These are phyloP conservation scores for Lepidium africanum DNA, from an alignment of 345 rosid genomes.

Conservation along the genomic window DNA sequence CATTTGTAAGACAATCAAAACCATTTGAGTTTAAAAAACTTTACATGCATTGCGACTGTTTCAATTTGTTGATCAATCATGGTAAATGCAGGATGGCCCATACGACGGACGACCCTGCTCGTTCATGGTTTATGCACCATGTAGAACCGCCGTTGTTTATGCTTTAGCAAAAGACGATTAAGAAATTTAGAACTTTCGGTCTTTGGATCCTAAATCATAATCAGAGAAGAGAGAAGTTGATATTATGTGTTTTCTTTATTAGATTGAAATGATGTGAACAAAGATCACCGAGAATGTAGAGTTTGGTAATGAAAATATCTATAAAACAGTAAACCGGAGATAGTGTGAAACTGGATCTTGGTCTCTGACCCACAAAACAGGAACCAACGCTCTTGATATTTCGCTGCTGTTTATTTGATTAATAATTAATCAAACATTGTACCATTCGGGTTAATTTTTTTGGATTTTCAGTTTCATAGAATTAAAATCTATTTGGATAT, in stretches of 20 bases:
- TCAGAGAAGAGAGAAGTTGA: background rate
- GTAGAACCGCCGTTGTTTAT: slow-evolving; percentile 80
- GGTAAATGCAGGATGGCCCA: slow-evolving; percentile 64
- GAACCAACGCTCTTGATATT: no score
- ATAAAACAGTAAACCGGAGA: background rate
- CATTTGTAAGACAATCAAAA: slow-evolving; percentile 43
- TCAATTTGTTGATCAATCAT: slow-evolving; percentile 1
- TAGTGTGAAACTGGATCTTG: no score
- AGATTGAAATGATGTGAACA: background rate
- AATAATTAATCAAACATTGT: no score
- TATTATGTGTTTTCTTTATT: background rate
- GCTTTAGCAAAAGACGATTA: slow-evolving; percentile 49
- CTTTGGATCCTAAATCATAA: slow-evolving; percentile 1
- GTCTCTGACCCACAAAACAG: no score
- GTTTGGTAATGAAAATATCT: slow-evolving; percentile 2
- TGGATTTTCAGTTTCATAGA: no score
- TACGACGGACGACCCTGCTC: slow-evolving; percentile 62
- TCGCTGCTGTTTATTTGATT: no score
- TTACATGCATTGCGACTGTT: background rate
- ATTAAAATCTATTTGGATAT: no score
- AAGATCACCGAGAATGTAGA: background rate
- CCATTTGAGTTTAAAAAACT: background rate
- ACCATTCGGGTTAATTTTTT: no score
- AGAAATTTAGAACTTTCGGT: background rate
- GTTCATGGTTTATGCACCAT: slow-evolving; percentile 75